Conservation (phyloP, 73 alveolate genomes). For the Symbiodinium natans region DNA sequence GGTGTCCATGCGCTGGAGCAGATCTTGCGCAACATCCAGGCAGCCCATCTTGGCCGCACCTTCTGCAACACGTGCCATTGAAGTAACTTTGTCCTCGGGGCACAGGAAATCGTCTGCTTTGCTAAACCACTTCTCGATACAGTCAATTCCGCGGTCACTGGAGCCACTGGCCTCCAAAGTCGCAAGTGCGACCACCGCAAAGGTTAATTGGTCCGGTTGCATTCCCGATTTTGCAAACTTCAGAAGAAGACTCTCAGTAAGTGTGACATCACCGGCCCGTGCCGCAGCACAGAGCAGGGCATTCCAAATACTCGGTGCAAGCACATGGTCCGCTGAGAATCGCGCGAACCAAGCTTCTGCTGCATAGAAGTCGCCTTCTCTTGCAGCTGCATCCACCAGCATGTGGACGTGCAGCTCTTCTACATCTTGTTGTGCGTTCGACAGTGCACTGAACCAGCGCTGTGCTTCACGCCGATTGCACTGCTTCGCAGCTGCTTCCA, state of each 20-base stretch:
- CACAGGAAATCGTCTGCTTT: not conserved
- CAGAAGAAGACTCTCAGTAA: not conserved
- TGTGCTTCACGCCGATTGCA: slow-evolving; percentile 28
- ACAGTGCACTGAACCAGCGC: not conserved
- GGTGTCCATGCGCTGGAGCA: not conserved
- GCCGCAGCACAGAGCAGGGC: slow-evolving; percentile 40
- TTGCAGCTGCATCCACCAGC: slow-evolving; percentile 72
- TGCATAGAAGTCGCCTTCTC: slow-evolving; percentile 40
- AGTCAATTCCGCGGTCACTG: not conserved
- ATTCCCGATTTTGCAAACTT: not conserved
- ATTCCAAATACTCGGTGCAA: not conserved
- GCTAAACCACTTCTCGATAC: not conserved
- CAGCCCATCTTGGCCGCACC: not conserved
- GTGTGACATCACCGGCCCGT: not conserved
- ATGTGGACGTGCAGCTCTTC: slow-evolving; percentile 15
- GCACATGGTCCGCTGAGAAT: not conserved
- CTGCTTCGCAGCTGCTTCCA: slow-evolving; percentile 50
- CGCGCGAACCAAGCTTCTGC: slow-evolving; percentile 54
- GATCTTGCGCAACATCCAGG: not conserved
- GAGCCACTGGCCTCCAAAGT: not conserved
- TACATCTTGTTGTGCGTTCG: not conserved
- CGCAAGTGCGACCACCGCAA: slow-evolving; percentile 9
- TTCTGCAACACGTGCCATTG: not conserved
- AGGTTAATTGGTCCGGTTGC: not conserved
- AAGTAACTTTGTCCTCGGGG: not conserved